A percentile compares a stretch with the other conserved stretches of the same genome.
These are phyloP conservation scores for Pichia exigua DNA, from an alignment of 805 yeast genomes.

Conservation along the genomic window DNA sequence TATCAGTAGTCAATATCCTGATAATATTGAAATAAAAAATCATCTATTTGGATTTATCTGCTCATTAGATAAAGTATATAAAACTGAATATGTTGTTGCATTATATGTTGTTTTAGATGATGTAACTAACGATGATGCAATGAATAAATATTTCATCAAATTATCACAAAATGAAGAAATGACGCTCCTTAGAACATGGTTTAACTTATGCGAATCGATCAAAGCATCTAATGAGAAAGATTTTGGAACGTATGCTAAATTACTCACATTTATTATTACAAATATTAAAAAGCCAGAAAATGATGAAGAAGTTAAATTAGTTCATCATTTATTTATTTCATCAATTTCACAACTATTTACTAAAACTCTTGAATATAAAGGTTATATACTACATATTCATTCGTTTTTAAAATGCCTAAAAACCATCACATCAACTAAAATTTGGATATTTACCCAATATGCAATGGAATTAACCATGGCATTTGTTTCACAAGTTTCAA, in stretches of 20 bases:
- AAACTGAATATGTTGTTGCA: slow-evolving; percentile 16
- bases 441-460: slow-evolving; percentile 61
- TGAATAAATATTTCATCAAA: slow-evolving; percentile 2
- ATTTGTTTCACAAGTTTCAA: slow-evolving; percentile 11
- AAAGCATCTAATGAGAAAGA: not conserved
- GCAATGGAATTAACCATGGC: slow-evolving; percentile 43
- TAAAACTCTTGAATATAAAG: not conserved
- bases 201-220: slow-evolving; percentile 3
- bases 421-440: slow-evolving; percentile 36
- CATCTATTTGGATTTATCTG: slow-evolving; percentile 15
- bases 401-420: slow-evolving; percentile 30
- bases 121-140: not conserved
- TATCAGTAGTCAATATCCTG: slow-evolving; percentile 4
- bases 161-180: not conserved
- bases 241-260: slow-evolving; percentile 1
- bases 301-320: not conserved
- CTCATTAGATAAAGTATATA: slow-evolving; percentile 6
- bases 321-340: not conserved
- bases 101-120: slow-evolving; percentile 16
- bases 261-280: slow-evolving; percentile 1
- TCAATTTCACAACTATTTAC: slow-evolving; percentile 7
- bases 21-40: slow-evolving; percentile 4
- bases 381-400: not conserved
- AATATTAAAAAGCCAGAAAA: slow-evolving; percentile 2
- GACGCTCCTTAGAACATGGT: slow-evolving; percentile 1